Base-by-base conservation (phyloP, 108 stramenopile species). In the Discostella pseudostelligera region DNA sequence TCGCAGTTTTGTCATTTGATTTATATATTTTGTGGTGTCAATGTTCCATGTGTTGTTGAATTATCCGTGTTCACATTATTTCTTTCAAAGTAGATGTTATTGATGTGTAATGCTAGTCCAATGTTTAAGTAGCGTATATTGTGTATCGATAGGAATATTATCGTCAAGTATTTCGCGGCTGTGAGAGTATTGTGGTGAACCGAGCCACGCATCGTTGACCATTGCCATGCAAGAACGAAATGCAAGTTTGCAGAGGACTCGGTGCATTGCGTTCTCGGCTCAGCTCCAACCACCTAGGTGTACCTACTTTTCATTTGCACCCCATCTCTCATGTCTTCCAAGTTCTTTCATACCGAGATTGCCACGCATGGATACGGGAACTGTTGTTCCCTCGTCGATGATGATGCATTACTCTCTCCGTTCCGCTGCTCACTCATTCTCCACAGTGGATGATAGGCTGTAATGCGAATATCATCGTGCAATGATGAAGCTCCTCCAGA, bases 381-480 rank as follows among this genome's bases (percentile, higher is more conserved):
- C 16, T 40, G 48, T 21, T 14, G 16, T 3, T 8, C 7, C 9
- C n/a, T n/a, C n/a, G n/a, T n/a, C n/a, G n/a, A n/a, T n/a, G 25
- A 21, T 22, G 24, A 7, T 19, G 29, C 43, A 46, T 16, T 14
- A 16, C 22, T 37, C 60, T 47, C 28, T 8, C 20, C 55, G n/a
- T n/a, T n/a, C n/a, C n/a, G n/a, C 22, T 8, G 6, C 6, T 19
- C 56, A 35, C 21, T 39, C 25, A n/a, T 20, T 37, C 28, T 57
- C 74, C 74, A 76, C 36, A 69, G 40, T 8, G 76, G 76, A 78
- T 78, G 76, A 22, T 66, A 78, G 8, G 76, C 24, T 2, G 21
- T 51, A 19, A 72, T 17, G 7, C 39, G 32, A 25, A 72, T 37
- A 12, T 55, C 46, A 51, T 70, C 75, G 17, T 39, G 32, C 36